Evolutionary conservation across 2,329 filamentous ascomycete genomes (phyloP).

Genomic region (Exserohilum rostratum): DNA sequence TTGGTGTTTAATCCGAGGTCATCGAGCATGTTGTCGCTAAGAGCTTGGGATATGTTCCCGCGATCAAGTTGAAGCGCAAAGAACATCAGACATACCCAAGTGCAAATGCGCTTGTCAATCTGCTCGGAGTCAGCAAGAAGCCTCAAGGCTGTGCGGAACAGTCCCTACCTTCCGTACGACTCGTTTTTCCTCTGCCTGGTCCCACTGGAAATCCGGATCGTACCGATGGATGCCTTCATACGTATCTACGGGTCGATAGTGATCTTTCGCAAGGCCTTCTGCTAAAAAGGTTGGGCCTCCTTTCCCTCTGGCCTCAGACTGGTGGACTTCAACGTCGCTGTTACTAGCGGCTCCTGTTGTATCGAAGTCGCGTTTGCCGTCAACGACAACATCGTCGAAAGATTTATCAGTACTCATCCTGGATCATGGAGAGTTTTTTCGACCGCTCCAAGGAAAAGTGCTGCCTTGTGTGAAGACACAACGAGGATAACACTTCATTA

Average conservation of each 20-base stretch:
- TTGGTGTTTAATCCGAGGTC: conserved; percentile 46
- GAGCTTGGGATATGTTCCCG: conserved; percentile 52
- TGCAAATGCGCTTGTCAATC: conserved; percentile 59
- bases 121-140: conserved; percentile 24
- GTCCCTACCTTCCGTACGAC: conserved; percentile 61
- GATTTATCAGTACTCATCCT: conserved; percentile 3
- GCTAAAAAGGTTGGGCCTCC: conserved; percentile 45
- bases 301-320: conserved; percentile 11
- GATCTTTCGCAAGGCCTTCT: conserved; percentile 41
- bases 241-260: conserved; percentile 59
- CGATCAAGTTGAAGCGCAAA: conserved; percentile 60
- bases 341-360: conserved; percentile 25
- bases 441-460: background rate
- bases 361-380: conserved; percentile 28
- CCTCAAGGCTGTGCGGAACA: background rate
- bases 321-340: conserved; percentile 23
- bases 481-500: background rate
- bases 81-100: conserved; percentile 62
- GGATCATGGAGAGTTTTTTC: conserved; percentile 10
- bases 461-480: background rate
- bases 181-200: conserved; percentile 61
- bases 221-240: conserved; percentile 67
- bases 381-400: conserved; percentile 11
- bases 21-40: conserved; percentile 44
- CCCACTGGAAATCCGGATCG: conserved; percentile 64